Base-by-base conservation (phyloP, 2,329 filamentous ascomycete genomes). In the Venturia carpophila region DNA sequence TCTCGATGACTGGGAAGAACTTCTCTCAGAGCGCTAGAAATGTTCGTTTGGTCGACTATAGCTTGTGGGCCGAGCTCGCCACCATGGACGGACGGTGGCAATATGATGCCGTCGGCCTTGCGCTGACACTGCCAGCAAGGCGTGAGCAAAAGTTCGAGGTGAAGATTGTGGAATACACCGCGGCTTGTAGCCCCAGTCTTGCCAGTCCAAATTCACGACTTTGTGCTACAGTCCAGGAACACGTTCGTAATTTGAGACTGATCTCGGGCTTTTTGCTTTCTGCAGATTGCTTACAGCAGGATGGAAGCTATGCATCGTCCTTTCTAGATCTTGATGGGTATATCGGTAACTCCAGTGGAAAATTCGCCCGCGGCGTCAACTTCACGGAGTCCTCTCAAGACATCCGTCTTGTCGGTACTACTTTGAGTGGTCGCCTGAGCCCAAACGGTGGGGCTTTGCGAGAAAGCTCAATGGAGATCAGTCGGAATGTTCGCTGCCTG, bases 21-120 rank as follows among this genome's bases (percentile, higher is more conserved):
- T 58, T 58, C 15, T 37, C 52, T 21, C 30, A 58, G 19, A 58
- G 52, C 15, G 52, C 52, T 7, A 58, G 19, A 37, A 58, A 37
- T 30, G 27, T 37, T 56, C 52, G 52, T 37, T 37, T 58, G 30
- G 52, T 58, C 52, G 52, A 58, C n/a, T 58, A 58, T 15, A 58
- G 52, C 27, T 19, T 58, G n/a, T 58, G 52, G 52, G 52, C 52
- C 9, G 52, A 58, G 52, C 52, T 58, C 19, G 52, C 52, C 27
- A 37, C 30, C 24, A 37, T 37, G 19, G 30, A 58, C 19, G 30
- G 52, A 19, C 30, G 30, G 13, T 58, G 52, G 52, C 52, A 58
- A 9, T 58, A 58, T 37, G 52, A 58, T n/a, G 52, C 37, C 6
- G 52, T 58, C 19, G 52, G 52, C 6, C 52, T 58, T 58, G 30